Conservation (phyloP, 805 yeast genomes). For the Starmerella sirachaensis region DNA sequence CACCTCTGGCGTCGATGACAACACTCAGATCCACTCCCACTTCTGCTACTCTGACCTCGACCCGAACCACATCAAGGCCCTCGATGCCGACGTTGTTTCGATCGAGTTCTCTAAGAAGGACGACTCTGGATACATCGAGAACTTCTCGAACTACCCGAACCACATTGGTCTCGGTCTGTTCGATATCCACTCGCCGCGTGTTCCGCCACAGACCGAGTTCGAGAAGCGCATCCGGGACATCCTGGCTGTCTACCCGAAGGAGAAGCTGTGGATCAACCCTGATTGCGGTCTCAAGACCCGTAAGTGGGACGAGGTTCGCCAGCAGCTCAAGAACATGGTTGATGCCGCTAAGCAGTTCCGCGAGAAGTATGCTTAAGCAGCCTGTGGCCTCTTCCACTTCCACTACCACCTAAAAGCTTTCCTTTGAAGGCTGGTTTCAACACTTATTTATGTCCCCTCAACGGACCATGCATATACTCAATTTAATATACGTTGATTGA, state of each 20-base stretch:
- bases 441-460: conserved; percentile 24
- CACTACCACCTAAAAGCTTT: conserved; percentile 1
- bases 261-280: conserved; percentile 99
- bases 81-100: conserved; percentile 98
- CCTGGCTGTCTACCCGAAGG: conserved; percentile 93
- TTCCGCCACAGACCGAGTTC: conserved; percentile 95
- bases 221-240: conserved; percentile 86
- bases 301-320: conserved; percentile 97
- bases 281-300: conserved; percentile 99
- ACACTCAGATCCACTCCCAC: conserved; percentile 98
- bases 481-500: neutral
- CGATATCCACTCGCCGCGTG: conserved; percentile 99
- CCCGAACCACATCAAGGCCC: conserved; percentile 98
- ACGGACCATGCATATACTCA: conserved; percentile 22
- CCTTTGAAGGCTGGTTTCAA: conserved; percentile 16
- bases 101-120: conserved; percentile 99
- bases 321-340: conserved; percentile 95
- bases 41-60: conserved; percentile 99
- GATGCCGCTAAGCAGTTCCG: conserved; percentile 97
- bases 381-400: neutral
- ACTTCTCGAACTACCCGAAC: conserved; percentile 97
- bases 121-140: conserved; percentile 94
- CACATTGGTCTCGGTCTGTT: conserved; percentile 98
- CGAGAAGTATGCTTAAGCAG: conserved; percentile 34
- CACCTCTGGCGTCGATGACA: conserved; percentile 91